Base-by-base conservation (phyloP, 2,329 filamentous ascomycete species). In the Penicillium thymicola region DNA sequence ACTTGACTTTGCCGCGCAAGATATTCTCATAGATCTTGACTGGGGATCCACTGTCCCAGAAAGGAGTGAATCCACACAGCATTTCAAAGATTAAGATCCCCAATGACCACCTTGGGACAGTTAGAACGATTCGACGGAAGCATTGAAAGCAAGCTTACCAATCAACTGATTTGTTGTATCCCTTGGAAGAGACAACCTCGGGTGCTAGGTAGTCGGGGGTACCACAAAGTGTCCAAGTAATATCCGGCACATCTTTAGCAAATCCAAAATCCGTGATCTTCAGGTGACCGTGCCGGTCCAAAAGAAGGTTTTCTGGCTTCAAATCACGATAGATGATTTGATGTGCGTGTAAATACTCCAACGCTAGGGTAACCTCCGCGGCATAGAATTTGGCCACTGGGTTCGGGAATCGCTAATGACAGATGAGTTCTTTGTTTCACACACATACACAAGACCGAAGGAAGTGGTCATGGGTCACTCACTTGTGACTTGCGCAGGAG, bases 21-120 rank as follows among this genome's bases (percentile, higher is more conserved):
- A 99, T 99, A 74, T 99, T 99, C 79, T 99, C 94, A 78, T 99
- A 99, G 70, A 99, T 99, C 78, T 96, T 97, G 85, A 99, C 96
- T 3, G 94, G 93, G 43, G 91, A 96, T 54, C 93, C 94, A 67
- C 90, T 90, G 74, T 99, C 94, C 93, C 94, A 99, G 80, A 99
- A 99, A 5, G 94, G 94, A 5, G 94, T 99, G 77, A 97, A 99
- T 28, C 94, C 94, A 72, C 94, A 97, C 37, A 99, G 85, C 94
- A 99, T 99, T 81, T 99, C 94, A 75, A 97, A 99, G 74, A 99
- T 97, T 66, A 99, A 80, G 72, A 99, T 97, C 44, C 94, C 94
- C 57, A 99, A 82, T 51, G 93, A 97, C 94, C 94, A 99, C 92
- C 92, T 97, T 97, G 64, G 10, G 56, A 25, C 34, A 16, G 47